Evolutionary conservation across 495 filamentous ascomycete genomes (phyloP).

Genomic region (Aspergillus indologenus): DNA sequence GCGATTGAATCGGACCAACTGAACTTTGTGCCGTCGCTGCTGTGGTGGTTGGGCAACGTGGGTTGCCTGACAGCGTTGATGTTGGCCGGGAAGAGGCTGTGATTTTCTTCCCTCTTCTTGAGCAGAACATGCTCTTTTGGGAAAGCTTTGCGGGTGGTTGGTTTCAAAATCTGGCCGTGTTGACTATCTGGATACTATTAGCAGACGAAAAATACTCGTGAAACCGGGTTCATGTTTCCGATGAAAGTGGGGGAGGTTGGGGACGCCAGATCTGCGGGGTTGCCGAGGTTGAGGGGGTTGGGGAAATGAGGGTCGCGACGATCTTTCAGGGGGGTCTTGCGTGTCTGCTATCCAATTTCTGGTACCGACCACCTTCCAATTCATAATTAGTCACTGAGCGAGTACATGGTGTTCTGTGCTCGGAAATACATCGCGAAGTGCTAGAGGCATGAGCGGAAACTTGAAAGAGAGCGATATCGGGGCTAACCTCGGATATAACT

Average conservation of each 20-base stretch:
- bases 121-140: not conserved
- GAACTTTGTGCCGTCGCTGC: constrained; percentile 40
- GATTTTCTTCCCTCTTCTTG: constrained; percentile 1
- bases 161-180: no score
- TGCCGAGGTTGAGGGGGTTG: not conserved
- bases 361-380: no score
- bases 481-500: no score
- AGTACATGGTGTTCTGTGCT: no score
- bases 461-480: no score
- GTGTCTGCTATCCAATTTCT: no score
- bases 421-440: no score
- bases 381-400: no score
- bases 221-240: not conserved
- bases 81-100: constrained; percentile 29
- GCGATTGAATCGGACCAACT: constrained; percentile 30
- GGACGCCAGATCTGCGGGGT: not conserved
- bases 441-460: no score
- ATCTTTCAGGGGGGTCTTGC: no score
- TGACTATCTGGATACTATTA: no score
- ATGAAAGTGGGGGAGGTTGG: not conserved
- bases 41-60: constrained; percentile 49
- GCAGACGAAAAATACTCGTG: no score
- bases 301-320: not conserved
- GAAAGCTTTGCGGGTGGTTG: not conserved
- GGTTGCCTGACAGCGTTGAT: constrained; percentile 35